Evolutionary conservation across 164 flowering plant genomes (phyloP).

Genomic region (Houttuynia cordata): DNA sequence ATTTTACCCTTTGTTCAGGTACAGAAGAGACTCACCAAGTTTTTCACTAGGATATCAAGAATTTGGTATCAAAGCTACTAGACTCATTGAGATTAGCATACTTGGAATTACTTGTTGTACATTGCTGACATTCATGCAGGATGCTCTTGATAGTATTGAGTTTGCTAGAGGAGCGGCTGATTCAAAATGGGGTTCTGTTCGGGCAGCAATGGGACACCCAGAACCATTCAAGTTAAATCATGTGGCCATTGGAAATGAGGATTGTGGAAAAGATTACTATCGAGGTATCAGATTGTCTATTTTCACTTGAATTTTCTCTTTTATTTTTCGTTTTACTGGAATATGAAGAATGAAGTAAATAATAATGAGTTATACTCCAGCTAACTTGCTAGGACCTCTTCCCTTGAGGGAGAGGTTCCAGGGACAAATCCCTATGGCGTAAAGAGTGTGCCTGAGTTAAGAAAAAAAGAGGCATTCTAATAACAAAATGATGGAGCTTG

Average conservation of each 20-base stretch:
- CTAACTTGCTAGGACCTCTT: no score
- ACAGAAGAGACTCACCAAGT: slow-evolving; percentile 9
- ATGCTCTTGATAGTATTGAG: slow-evolving; percentile 75
- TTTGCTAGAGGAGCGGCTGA: slow-evolving; percentile 71
- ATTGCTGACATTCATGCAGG: slow-evolving; percentile 31
- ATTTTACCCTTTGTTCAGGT: slow-evolving; percentile 69
- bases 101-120: not conserved
- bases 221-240: slow-evolving; percentile 79
- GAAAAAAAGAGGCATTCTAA: no score
- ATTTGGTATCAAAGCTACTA: no score
- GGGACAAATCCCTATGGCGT: no score
- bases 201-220: slow-evolving; percentile 92
- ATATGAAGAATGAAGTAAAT: no score
- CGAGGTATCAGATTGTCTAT: slow-evolving; percentile 29
- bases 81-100: not conserved
- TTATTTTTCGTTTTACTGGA: no score
- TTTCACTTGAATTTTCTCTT: not conserved
- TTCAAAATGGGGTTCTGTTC: slow-evolving; percentile 82
- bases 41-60: not conserved
- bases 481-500: no score
- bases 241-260: slow-evolving; percentile 89
- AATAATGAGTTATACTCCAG: no score
- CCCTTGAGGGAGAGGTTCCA: no score
- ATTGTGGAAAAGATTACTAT: slow-evolving; percentile 61
- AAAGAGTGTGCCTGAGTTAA: no score